These are phyloP conservation scores for Plasmodium coatneyi DNA, from an alignment of 169 alveolate species.

Conservation along the genomic window DNA sequence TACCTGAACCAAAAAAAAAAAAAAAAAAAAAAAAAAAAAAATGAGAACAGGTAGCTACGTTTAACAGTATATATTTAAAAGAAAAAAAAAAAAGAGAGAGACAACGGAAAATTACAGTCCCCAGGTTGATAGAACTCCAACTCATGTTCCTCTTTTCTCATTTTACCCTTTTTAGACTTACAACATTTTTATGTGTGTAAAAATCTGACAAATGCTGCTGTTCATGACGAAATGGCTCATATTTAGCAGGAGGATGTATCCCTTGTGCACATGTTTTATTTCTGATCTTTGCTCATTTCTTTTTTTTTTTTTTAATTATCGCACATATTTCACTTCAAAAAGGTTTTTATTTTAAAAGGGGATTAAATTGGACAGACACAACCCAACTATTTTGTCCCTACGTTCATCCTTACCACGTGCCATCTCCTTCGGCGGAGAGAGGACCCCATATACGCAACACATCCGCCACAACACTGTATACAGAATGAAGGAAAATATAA, in stretches of 20 bases:
- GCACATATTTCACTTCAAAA: background rate
- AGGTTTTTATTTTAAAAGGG: background rate
- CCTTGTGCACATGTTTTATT: background rate
- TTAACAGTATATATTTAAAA: background rate
- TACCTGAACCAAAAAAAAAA: constrained; percentile 2
- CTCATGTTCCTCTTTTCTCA: background rate
- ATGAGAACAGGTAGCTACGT: background rate
- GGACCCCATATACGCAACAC: background rate
- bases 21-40: background rate
- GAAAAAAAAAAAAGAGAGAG: background rate
- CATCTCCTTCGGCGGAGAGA: background rate
- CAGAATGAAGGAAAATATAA: constrained; percentile 68
- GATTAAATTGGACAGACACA: background rate
- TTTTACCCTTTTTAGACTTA: background rate
- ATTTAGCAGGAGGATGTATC: background rate
- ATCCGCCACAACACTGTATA: background rate
- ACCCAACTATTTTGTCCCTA: background rate
- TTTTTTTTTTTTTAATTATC: background rate
- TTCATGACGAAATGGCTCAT: background rate
- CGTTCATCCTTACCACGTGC: background rate
- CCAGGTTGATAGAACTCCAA: background rate
- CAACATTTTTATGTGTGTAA: background rate
- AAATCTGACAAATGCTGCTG: background rate
- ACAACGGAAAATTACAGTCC: background rate
- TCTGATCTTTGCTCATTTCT: background rate